Evolutionary conservation across 192 early-diverging fungal genomes (phyloP).

Genomic region (Podila epigama): DNA sequence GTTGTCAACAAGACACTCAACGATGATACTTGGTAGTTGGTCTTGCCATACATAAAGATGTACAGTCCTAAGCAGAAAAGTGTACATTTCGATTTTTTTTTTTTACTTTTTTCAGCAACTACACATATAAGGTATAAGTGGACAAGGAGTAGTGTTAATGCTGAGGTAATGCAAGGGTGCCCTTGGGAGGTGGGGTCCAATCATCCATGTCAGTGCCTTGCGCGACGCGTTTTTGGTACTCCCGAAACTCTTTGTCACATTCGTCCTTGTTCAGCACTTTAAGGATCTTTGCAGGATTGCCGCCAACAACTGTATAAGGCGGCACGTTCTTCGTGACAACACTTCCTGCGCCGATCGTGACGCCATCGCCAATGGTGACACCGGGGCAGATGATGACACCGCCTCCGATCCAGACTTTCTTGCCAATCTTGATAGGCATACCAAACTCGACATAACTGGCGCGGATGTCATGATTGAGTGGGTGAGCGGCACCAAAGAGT

Average conservation of each 20-base stretch:
- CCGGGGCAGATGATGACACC: conserved; percentile 81
- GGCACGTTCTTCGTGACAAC: conserved; percentile 92
- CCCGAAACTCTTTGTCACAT: conserved; percentile 26
- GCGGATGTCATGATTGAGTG: conserved; percentile 65
- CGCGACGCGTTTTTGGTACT: conserved; percentile 10
- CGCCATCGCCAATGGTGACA: conserved; percentile 86
- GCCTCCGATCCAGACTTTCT: conserved; percentile 91
- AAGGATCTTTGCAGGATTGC: conserved; percentile 86
- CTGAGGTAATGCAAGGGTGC: conserved; percentile 30
- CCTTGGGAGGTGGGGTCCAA: conserved; percentile 33
- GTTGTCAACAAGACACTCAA: neutral
- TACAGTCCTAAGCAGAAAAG: too few species aligned
- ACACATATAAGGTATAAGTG: too few species aligned
- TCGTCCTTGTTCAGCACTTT: conserved; percentile 49
- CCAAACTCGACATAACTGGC: conserved; percentile 50
- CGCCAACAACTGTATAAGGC: conserved; percentile 77
- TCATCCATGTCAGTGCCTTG: conserved; percentile 8
- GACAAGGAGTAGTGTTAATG: neutral
- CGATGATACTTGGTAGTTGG: neutral
- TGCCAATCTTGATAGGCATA: conserved; percentile 73
- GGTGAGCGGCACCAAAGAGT: conserved; percentile 77
- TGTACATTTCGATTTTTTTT: too few species aligned
- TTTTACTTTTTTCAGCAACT: neutral
- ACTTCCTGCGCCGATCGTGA: conserved; percentile 77
- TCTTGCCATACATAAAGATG: too few species aligned